Evolutionary conservation across 768 basidiomycete species (phyloP), one percentile per base, ranked within the genome.

Genomic region (Flagelloscypha sp.): DNA sequence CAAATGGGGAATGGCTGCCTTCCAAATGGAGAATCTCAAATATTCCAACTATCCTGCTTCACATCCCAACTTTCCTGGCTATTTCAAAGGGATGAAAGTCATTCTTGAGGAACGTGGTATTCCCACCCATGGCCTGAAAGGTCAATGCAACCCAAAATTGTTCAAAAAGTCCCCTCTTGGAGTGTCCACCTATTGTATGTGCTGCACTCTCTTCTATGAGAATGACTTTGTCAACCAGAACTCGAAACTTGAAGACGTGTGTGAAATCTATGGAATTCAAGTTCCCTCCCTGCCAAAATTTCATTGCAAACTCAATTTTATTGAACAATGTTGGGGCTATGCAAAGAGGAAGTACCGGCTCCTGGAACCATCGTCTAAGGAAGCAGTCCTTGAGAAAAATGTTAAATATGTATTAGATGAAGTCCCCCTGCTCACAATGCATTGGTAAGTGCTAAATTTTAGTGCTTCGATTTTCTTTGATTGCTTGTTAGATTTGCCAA

Each of bases 11-110:
- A 33, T 39, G 35, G 50, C 22, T 4, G 17, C 7, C 3, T 41
- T 58, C 8, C 3, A n/a, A n/a, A n/a, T n/a, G n/a, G n/a, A n/a
- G n/a, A n/a, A n/a, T n/a, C n/a, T n/a, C n/a, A n/a, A n/a, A n/a
- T n/a, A n/a, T n/a, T n/a, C n/a, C n/a, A n/a, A n/a, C n/a, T n/a
- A n/a, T 55, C 30, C 47, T 45, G 8, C 30, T 45, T 19, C 55
- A 8, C 47, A 54, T 29, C 37, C 37, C 8, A 30, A 35, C 3
- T 36, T n/a, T n/a, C n/a, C 48, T 8, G 54, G 54, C 1, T 32
- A 37, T 9, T 61, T 61, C 51, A 62, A 59, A 28, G 56, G 60
- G 2, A 61, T 62, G 60, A 43, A 41, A 2, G 16, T 33, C 2
- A 44, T 41, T 17, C 15, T 41, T 6, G 22, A 31, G 24, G 35